Percentiles rank a stretch among this genome's conserved stretches.
Evolutionary conservation across 2,329 filamentous ascomycete species (phyloP).

Genomic region (Epichloe sp.): DNA sequence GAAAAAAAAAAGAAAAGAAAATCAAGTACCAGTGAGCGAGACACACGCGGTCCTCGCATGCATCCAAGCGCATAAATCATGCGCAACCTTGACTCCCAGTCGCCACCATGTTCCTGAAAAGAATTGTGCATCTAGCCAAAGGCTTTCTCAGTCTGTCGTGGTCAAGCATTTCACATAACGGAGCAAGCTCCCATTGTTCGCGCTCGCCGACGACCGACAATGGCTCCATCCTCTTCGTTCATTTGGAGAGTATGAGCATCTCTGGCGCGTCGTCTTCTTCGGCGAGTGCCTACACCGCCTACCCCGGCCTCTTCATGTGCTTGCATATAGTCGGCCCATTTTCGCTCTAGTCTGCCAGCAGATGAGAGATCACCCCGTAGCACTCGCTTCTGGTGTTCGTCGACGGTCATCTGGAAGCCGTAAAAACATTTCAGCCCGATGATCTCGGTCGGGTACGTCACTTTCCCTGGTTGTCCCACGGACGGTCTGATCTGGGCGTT

Average conservation of each 20-base stretch:
- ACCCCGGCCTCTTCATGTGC: constrained; percentile 71
- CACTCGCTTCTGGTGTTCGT: constrained; percentile 84
- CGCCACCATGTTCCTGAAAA: background rate
- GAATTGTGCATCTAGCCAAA: too few relatives aligned
- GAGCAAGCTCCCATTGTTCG: constrained; percentile 48
- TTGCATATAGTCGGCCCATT: constrained; percentile 94
- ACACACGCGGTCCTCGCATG: background rate
- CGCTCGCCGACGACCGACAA: constrained; percentile 45
- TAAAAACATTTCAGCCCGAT: constrained; percentile 89
- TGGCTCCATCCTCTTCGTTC: constrained; percentile 60
- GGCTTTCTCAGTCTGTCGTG: background rate
- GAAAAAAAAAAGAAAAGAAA: background rate
- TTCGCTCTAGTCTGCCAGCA: constrained; percentile 69
- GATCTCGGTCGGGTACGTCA: constrained; percentile 60
- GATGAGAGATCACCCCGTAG: constrained; percentile 60
- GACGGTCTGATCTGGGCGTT: constrained; percentile 62
- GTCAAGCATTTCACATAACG: constrained; percentile 42
- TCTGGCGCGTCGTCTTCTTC: constrained; percentile 62
- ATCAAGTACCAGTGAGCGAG: background rate
- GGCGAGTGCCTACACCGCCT: constrained; percentile 49
- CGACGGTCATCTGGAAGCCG: constrained; percentile 86
- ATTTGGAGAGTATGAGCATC: constrained; percentile 72
- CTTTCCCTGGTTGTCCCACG: constrained; percentile 20
- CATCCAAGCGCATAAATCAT: background rate
- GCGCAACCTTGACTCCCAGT: background rate